phyloP scores from a whole-genome alignment of 2,329 filamentous ascomycete species.

The Simplicillium aogashimaense region DNA sequence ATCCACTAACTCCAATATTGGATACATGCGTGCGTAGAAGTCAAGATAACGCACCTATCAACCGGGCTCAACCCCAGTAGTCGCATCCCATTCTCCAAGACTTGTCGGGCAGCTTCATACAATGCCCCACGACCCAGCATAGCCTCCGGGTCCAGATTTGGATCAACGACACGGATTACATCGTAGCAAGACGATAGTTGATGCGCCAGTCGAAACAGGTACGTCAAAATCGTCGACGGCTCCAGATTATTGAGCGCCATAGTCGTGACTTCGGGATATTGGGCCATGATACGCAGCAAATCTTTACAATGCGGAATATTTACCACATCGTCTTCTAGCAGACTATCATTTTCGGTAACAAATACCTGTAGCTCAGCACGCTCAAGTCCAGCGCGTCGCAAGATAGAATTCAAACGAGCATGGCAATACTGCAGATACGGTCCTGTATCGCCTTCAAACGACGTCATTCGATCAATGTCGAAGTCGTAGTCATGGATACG shows the following conservation, averaged over 20 bases:
- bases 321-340: constrained; percentile 13
- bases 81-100: constrained; percentile 56
- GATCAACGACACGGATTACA: constrained; percentile 56
- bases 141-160: constrained; percentile 46
- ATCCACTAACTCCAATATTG: too few species aligned
- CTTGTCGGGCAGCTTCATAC: constrained; percentile 52
- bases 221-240: constrained; percentile 54
- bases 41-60: constrained; percentile 5
- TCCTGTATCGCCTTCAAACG: constrained; percentile 64
- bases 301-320: constrained; percentile 35
- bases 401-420: constrained; percentile 44
- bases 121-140: constrained; percentile 51
- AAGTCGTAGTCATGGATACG: constrained; percentile 43
- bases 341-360: constrained; percentile 9
- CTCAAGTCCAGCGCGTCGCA: constrained; percentile 11
- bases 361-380: constrained; percentile 4
- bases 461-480: constrained; percentile 62
- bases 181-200: constrained; percentile 65
- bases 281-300: constrained; percentile 48
- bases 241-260: constrained; percentile 56
- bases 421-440: constrained; percentile 66
- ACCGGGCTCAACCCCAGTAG: constrained; percentile 40
- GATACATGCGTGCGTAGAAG: too few species aligned
- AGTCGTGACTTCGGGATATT: constrained; percentile 54
- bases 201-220: constrained; percentile 71